Evolutionary conservation across 768 basidiomycete genomes (phyloP).

Genomic region (Tephrocybe sp.): DNA sequence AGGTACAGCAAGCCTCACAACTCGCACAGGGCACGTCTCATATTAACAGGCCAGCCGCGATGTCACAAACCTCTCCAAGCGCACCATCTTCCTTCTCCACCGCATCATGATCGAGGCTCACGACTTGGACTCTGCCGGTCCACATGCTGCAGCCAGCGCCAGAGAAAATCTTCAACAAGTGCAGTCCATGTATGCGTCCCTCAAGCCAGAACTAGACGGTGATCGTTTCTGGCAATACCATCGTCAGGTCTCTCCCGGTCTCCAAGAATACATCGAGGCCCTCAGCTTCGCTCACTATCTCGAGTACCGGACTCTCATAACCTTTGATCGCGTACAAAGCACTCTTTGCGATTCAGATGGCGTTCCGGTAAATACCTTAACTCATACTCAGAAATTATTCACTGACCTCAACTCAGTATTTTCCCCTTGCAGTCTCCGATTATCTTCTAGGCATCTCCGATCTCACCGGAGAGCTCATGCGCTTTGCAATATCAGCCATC

Average conservation of each 20-base stretch:
- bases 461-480: slow-evolving; percentile 96
- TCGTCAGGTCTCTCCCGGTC: slow-evolving; percentile 68
- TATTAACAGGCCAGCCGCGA: slow-evolving; percentile 71
- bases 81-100: slow-evolving; percentile 90
- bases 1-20: too few relatives aligned
- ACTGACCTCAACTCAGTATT: slow-evolving; percentile 48
- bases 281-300: slow-evolving; percentile 87
- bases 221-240: slow-evolving; percentile 79
- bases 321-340: slow-evolving; percentile 63
- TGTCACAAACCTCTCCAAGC: slow-evolving; percentile 89
- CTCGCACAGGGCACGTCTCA: too few relatives aligned
- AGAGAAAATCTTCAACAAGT: slow-evolving; percentile 67
- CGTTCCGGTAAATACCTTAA: slow-evolving; percentile 50
- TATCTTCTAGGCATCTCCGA: slow-evolving; percentile 93
- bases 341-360: slow-evolving; percentile 62
- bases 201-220: slow-evolving; percentile 61
- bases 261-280: slow-evolving; percentile 97
- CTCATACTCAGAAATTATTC: slow-evolving; percentile 1
- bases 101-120: slow-evolving; percentile 51
- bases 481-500: slow-evolving; percentile 85
- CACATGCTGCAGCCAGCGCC: slow-evolving; percentile 47
- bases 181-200: slow-evolving; percentile 54
- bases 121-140: slow-evolving; percentile 30
- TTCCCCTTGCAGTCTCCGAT: slow-evolving; percentile 74
- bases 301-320: slow-evolving; percentile 63